These are phyloP conservation scores for Pseudozyma sp. DNA, from an alignment of 1,284 basidiomycete genomes.

Conservation along the genomic window DNA sequence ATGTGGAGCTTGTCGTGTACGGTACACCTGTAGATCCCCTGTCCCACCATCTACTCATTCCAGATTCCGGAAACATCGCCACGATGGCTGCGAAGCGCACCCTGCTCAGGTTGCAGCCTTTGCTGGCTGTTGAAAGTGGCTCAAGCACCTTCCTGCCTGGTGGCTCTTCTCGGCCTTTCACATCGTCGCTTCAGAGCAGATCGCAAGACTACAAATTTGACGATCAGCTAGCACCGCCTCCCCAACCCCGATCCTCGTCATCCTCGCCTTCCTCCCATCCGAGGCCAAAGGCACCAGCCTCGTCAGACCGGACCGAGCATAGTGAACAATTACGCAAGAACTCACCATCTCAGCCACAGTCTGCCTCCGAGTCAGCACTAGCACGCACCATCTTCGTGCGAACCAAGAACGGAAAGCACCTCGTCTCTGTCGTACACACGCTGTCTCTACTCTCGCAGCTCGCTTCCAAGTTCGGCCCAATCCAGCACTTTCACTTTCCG, in stretches of 20 bases:
- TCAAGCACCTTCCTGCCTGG: neutral
- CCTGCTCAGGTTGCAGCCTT: conserved; percentile 21
- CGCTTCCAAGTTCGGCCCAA: conserved; percentile 38
- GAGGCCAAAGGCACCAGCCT: too few relatives aligned
- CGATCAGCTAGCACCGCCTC: conserved; percentile 18
- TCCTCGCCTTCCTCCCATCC: neutral
- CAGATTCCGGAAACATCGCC: too few relatives aligned
- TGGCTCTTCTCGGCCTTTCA: conserved; percentile 4
- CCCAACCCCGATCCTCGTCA: neutral
- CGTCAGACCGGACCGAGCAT: too few relatives aligned
- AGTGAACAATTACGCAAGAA: too few relatives aligned
- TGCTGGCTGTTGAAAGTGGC: conserved; percentile 7
- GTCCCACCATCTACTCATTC: too few relatives aligned
- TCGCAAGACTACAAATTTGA: conserved; percentile 23
- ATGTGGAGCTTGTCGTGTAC: too few relatives aligned
- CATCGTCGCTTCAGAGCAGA: conserved; percentile 1
- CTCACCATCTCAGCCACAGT: neutral
- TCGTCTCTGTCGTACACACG: conserved; percentile 45
- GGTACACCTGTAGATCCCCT: too few relatives aligned
- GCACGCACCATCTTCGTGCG: conserved; percentile 44
- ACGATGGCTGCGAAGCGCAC: conserved; percentile 36
- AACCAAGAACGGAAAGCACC: conserved; percentile 38
- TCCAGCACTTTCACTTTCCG: conserved; percentile 48
- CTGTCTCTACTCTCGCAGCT: conserved; percentile 40
- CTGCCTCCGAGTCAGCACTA: conserved; percentile 9